Conservation (phyloP, 257 asterid species). For the Nicotiana noctiflora region DNA sequence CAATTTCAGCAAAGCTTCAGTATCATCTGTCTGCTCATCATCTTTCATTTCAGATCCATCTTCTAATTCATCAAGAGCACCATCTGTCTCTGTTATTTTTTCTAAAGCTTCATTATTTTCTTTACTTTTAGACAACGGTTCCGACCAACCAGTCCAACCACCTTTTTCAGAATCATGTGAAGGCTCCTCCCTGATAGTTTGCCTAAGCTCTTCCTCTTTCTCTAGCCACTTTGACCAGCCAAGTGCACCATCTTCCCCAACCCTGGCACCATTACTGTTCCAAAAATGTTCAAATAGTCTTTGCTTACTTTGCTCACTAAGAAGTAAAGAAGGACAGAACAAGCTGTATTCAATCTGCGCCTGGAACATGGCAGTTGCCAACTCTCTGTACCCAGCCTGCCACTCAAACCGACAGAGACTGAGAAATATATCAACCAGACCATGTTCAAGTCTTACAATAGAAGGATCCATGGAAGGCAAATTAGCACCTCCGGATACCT, state of each 20-base stretch:
- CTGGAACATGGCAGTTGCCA: slow-evolving; percentile 93
- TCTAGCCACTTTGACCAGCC: slow-evolving; percentile 96
- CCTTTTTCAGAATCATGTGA: slow-evolving; percentile 58
- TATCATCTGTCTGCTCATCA: slow-evolving; percentile 62
- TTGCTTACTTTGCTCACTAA: slow-evolving; percentile 76
- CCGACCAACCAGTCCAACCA: slow-evolving; percentile 98
- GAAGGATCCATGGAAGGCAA: slow-evolving; percentile 40
- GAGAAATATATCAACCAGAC: slow-evolving; percentile 69
- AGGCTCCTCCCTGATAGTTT: slow-evolving; percentile 58
- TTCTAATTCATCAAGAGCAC: slow-evolving; percentile 42
- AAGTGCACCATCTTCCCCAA: slow-evolving; percentile 93
- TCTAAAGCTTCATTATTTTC: slow-evolving; percentile 36
- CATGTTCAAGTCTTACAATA: slow-evolving; percentile 57
- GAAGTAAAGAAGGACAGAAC: slow-evolving; percentile 75
- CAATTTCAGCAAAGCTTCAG: slow-evolving; percentile 69
- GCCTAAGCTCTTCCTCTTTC: slow-evolving; percentile 90
- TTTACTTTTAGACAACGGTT: slow-evolving; percentile 45
- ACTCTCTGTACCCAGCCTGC: slow-evolving; percentile 93
- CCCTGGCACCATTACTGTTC: slow-evolving; percentile 85
- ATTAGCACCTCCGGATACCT: slow-evolving; percentile 48
- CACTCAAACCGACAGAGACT: slow-evolving; percentile 90
- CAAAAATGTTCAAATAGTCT: slow-evolving; percentile 92
- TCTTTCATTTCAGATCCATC: slow-evolving; percentile 45
- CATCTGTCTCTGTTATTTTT: slow-evolving; percentile 27
- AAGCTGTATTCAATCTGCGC: slow-evolving; percentile 83